A percentile compares a stretch with the other conserved stretches of the same genome.
Evolutionary conservation across 495 filamentous ascomycete genomes (phyloP).

Genomic region (Cercophora newfieldiana): DNA sequence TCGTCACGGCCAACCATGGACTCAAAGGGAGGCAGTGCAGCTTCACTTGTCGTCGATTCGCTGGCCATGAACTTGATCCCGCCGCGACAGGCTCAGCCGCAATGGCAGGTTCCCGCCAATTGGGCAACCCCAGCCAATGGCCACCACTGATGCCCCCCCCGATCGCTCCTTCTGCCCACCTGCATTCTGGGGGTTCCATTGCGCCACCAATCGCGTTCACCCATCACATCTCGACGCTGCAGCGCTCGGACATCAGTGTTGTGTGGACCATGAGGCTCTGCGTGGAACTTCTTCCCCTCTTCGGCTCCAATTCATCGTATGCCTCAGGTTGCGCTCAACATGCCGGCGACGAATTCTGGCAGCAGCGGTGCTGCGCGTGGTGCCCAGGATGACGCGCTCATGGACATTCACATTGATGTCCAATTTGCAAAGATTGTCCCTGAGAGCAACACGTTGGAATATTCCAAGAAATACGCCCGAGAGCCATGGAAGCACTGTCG

Average conservation of each 20-base stretch:
- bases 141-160: too few species aligned
- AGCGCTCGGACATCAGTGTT: not conserved
- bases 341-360: not conserved
- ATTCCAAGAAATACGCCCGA: not conserved
- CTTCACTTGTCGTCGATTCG: too few species aligned
- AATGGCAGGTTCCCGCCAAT: too few species aligned
- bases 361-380: not conserved
- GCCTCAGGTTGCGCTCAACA: not conserved
- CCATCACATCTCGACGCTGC: not conserved
- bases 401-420: conserved; percentile 36
- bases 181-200: too few species aligned
- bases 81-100: too few species aligned
- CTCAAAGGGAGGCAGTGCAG: too few species aligned
- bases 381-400: not conserved
- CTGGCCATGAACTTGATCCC: too few species aligned
- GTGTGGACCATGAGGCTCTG: not conserved
- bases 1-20: too few species aligned
- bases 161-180: too few species aligned
- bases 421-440: conserved; percentile 68
- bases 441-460: conserved; percentile 12
- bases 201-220: not conserved
- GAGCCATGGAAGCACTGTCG: not conserved
- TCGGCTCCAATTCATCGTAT: not conserved
- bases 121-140: too few species aligned
- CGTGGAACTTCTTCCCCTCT: not conserved